Evolutionary conservation across 2,329 filamentous ascomycete species (phyloP).

Genomic region (Arthrobotrys pseudoclavata): DNA sequence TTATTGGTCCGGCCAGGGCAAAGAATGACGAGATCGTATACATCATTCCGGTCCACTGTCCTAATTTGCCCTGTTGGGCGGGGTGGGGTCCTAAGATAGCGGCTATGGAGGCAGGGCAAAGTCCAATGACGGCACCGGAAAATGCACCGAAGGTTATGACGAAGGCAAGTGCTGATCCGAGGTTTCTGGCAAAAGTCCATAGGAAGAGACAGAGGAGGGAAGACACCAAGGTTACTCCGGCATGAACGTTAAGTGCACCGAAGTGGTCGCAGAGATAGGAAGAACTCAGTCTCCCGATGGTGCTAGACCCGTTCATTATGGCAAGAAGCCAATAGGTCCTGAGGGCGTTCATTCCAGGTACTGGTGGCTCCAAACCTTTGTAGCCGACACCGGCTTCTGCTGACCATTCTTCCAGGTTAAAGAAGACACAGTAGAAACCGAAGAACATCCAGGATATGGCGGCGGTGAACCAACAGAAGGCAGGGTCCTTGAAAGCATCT

Average conservation of each 20-base stretch:
- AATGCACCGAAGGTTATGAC: conserved; percentile 55
- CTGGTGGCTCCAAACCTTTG: conserved; percentile 22
- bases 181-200: conserved; percentile 47
- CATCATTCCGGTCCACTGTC: conserved; percentile 59
- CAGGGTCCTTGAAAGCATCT: conserved; percentile 41
- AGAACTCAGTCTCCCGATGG: conserved; percentile 54
- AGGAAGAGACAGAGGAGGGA: conserved; percentile 52
- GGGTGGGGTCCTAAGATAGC: conserved; percentile 43
- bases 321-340: conserved; percentile 49
- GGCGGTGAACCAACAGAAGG: conserved; percentile 54
- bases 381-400: conserved; percentile 43
- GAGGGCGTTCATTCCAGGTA: conserved; percentile 37
- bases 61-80: conserved; percentile 42
- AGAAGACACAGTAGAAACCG: conserved; percentile 58
- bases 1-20: conserved; percentile 40
- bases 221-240: conserved; percentile 38
- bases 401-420: conserved; percentile 56
- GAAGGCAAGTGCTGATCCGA: conserved; percentile 38
- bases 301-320: conserved; percentile 57
- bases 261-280: conserved; percentile 56
- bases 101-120: conserved; percentile 53
- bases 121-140: conserved; percentile 54
- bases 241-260: conserved; percentile 52
- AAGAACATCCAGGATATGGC: conserved; percentile 57
- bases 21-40: conserved; percentile 56